Evolutionary conservation across 2,329 filamentous ascomycete species (phyloP), one percentile per base, ranked within the genome.

Genomic region (Clathrospora elynae): DNA sequence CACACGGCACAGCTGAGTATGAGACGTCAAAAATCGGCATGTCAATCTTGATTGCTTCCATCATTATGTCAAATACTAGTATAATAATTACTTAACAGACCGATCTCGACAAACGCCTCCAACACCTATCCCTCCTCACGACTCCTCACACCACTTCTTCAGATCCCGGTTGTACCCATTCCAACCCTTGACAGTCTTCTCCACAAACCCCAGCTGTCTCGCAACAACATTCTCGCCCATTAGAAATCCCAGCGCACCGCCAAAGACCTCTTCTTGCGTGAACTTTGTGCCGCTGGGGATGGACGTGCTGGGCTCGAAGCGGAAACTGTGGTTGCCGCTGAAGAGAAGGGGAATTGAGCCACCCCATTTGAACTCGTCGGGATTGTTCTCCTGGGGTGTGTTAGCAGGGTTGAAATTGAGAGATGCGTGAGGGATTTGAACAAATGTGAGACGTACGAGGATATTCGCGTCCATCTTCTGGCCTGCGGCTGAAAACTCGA

Each of bases 241-340:
- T 13, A 50, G 5, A n/a, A 39, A 57, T 10, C 38, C 33, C 22
- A 61, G n/a, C 11, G 31, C 23, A 4, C 58, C 58, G 2, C 37
- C 42, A 16, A 61, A 61, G 2, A 10, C 29, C 18, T 61, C 58
- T 20, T 55, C 40, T 32, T 61, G 56, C 5, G 37, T 37, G n/a
- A 60, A 58, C 3, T 38, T 49, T 6, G 56, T 60, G 6, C 54
- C 54, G 1, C 49, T 47, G 0, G 50, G 50, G 0, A 39, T 42
- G 0, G 5, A 25, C 1, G 9, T 26, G n/a, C 49, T 53, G 1
- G 45, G 42, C 12, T 46, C 35, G n/a, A 58, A 61, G 3, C 4
- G 8, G 34, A 61, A 60, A 2, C 14, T 24, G 20, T 61, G 58
- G 1, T 47, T 44, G 3, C 58, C 58, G 4, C 45, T 50, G 26